Base-by-base conservation (phyloP, 352 stramenopile species). In the Globisporangium viniferum region DNA sequence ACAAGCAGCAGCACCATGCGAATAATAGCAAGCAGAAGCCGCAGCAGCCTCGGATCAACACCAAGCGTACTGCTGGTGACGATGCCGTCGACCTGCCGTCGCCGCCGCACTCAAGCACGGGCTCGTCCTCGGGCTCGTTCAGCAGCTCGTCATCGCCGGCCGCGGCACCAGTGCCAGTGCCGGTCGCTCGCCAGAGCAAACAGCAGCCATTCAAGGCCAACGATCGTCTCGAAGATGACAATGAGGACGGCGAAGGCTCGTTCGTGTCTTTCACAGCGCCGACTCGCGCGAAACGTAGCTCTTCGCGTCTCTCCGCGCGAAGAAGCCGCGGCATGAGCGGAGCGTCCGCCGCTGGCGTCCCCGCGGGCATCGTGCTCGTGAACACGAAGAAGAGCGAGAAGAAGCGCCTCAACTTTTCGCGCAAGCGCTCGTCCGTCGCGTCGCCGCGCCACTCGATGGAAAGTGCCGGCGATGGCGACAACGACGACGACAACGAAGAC, bases 401-500 rank as follows among this genome's bases (percentile, higher is more conserved):
- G 39, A 68, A 59, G 41, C 65, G 60, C 15, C 75, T 84, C 59
- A 75, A 87, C 62, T 86, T 84, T 64, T 72, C 71, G 29, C 77
- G 44, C 69, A 72, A 22, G 61, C 61, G 64, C 75, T 71, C 22
- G 75, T 69, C 69, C 67, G 74, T 31, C 5, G 55, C 66, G 9
- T 58, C 59, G 29, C 33, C 22, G 46, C 69, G 70, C 7, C 68
- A 67, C 22, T 80, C 68, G 31, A 68, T 73, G 49, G 69, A 77
- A 61, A 60, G 33, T 60, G 61, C 60, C 18, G 15, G 14, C 41
- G 68, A 73, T 22, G 76, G 73, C 22, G 76, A 73, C 46, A 71
- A 80, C 55, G 71, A 82, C 6, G 76, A 80, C n/a, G 70, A 69
- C 0, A 74, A 84, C 12, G 75, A 85, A 12, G 80, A 89, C 4